Evolutionary conservation across 306 rosid genomes (phyloP).

Genomic region (Prosopis cineraria): DNA sequence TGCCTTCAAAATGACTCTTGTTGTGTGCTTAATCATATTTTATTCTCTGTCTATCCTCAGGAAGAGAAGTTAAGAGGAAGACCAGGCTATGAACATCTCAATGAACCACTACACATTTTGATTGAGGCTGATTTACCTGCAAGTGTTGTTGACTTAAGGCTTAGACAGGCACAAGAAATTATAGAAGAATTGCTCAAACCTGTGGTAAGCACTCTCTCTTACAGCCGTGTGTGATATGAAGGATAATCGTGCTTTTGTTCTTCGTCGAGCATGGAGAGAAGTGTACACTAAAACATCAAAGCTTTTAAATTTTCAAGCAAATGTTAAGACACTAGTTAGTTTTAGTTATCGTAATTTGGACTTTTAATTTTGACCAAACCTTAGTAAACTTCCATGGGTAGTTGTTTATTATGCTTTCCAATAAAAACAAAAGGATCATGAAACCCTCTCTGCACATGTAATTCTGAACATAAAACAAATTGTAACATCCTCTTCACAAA

Average conservation of each 20-base stretch:
- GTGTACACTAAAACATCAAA: neutral
- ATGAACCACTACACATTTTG: conserved; percentile 88
- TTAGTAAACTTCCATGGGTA: neutral
- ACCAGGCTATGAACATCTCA: conserved; percentile 97
- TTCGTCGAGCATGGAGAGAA: neutral
- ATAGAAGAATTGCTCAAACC: conserved; percentile 97
- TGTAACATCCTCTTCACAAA: neutral
- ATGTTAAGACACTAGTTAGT: conserved; percentile 8
- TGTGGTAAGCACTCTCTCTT: conserved; percentile 62
- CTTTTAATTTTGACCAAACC: neutral
- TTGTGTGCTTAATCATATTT: conserved; percentile 4
- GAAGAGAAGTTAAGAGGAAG: conserved; percentile 96
- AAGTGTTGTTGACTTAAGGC: conserved; percentile 78
- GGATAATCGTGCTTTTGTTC: conserved; percentile 30
- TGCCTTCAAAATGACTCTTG: conserved; percentile 17
- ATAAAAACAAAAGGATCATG: neutral
- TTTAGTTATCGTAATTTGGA: conserved; percentile 19
- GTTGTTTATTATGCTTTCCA: neutral
- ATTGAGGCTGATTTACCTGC: conserved; percentile 95
- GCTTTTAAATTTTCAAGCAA: conserved; percentile 11
- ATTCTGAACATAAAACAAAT: neutral
- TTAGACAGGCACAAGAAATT: conserved; percentile 94
- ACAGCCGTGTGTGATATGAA: conserved; percentile 18
- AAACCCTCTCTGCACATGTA: neutral
- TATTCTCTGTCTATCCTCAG: conserved; percentile 46